Percentiles rank a stretch among this genome's conserved stretches.
phyloP scores from a whole-genome alignment of 257 asterid genomes.

The Agastache rugosa region DNA sequence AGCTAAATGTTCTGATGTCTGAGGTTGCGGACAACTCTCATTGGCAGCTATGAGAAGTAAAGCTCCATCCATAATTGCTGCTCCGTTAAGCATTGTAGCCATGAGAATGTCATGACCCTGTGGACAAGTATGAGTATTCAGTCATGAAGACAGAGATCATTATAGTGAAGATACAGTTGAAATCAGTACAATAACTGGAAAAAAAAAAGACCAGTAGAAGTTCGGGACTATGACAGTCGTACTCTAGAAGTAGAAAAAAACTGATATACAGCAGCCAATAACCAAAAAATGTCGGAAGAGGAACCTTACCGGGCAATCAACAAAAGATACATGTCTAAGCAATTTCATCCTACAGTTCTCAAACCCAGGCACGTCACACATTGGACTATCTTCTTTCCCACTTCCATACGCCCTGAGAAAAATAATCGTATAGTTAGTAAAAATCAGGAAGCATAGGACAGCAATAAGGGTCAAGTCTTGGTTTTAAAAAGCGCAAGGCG shows the following conservation, averaged over 20 bases:
- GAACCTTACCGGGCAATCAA: slow-evolving; percentile 93
- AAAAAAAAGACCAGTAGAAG: neutral
- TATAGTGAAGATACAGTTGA: neutral
- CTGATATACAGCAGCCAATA: slow-evolving; percentile 1
- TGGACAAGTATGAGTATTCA: slow-evolving; percentile 15
- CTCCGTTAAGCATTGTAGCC: slow-evolving; percentile 99
- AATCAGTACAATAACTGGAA: neutral
- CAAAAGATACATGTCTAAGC: slow-evolving; percentile 97
- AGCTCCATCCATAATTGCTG: slow-evolving; percentile 97
- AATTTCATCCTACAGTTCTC: slow-evolving; percentile 91
- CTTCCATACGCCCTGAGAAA: slow-evolving; percentile 92
- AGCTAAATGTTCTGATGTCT: slow-evolving; percentile 96
- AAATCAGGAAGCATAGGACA: slow-evolving; percentile 28
- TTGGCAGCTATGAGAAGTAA: slow-evolving; percentile 94
- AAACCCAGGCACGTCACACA: slow-evolving; percentile 97
- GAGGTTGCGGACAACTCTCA: slow-evolving; percentile 98
- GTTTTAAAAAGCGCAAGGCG: no score
- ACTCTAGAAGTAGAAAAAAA: neutral
- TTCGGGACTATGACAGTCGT: neutral
- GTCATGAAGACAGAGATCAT: slow-evolving; percentile 8
- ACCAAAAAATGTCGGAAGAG: neutral
- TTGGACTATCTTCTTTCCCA: slow-evolving; percentile 93
- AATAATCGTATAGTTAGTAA: slow-evolving; percentile 9
- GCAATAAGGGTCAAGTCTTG: neutral
- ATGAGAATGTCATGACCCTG: slow-evolving; percentile 98